Percentiles rank a stretch among this genome's conserved stretches.
phyloP scores from a whole-genome alignment of 2,329 filamentous ascomycete genomes.

The Metarhizium sp. region DNA sequence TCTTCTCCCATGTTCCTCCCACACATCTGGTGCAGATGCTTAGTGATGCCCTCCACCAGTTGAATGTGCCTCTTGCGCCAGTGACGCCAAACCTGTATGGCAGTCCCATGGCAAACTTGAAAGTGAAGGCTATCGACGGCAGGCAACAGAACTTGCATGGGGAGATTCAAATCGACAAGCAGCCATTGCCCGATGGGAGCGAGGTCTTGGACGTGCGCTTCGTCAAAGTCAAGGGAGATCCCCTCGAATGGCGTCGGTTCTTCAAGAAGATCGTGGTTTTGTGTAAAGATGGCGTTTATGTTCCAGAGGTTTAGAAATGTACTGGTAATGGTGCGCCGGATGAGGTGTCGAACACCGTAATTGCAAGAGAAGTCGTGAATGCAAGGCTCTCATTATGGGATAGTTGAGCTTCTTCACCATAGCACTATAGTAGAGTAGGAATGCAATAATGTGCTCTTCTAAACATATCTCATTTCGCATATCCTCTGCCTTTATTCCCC shows the following conservation, averaged over 20 bases:
- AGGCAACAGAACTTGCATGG: conserved; percentile 65
- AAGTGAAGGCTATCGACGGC: conserved; percentile 65
- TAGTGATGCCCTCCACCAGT: conserved; percentile 69
- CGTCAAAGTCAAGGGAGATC: conserved; percentile 90
- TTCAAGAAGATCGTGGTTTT: conserved; percentile 92
- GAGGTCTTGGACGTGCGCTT: conserved; percentile 80
- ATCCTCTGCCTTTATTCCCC: conserved; percentile 11
- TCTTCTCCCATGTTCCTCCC: conserved; percentile 76
- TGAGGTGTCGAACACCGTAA: background rate
- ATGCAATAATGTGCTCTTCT: background rate
- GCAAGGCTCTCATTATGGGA: background rate
- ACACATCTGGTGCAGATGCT: conserved; percentile 71
- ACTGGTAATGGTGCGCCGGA: background rate
- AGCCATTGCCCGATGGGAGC: conserved; percentile 42
- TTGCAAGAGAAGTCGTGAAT: background rate
- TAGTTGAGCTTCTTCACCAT: background rate
- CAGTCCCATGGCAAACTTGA: conserved; percentile 53
- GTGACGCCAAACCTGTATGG: conserved; percentile 35
- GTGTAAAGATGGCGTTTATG: conserved; percentile 75
- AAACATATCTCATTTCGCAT: background rate
- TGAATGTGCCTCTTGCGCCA: conserved; percentile 67
- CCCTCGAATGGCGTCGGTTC: conserved; percentile 89
- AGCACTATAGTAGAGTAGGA: background rate
- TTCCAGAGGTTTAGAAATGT: conserved; percentile 29
- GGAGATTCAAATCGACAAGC: conserved; percentile 63